Conservation (phyloP, 2,329 filamentous ascomycete genomes). For the Pyrenochaeta sp. region DNA sequence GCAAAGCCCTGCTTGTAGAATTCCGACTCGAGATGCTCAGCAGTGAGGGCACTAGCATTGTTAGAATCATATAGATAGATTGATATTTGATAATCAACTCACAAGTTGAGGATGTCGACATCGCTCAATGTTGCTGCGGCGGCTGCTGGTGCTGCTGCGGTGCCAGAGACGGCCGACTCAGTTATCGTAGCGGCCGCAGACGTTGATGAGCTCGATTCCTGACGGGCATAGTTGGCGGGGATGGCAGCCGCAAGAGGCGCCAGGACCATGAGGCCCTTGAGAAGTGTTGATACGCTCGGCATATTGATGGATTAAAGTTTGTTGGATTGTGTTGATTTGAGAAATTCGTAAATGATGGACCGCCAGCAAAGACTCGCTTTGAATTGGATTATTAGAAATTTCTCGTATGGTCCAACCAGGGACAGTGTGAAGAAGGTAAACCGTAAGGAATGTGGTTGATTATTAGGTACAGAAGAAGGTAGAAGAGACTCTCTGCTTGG, state of each 20-base stretch:
- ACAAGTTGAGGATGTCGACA: conserved; percentile 64
- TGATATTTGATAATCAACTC: conserved; percentile 31
- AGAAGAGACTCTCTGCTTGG: conserved; percentile 44
- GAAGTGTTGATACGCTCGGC: conserved; percentile 48
- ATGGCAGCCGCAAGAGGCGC: conserved; percentile 45
- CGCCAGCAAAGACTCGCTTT: conserved; percentile 51
- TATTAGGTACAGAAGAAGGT: conserved; percentile 47
- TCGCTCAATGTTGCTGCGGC: conserved; percentile 53
- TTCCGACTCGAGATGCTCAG: conserved; percentile 76
- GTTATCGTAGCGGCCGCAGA: conserved; percentile 25
- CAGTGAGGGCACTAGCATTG: conserved; percentile 69
- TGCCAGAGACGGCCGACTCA: conserved; percentile 19
- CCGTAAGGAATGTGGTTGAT: conserved; percentile 46
- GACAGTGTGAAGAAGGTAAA: conserved; percentile 47
- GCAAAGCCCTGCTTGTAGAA: conserved; percentile 78
- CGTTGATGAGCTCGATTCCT: conserved; percentile 21
- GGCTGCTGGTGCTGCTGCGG: conserved; percentile 28
- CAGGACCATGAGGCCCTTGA: conserved; percentile 47
- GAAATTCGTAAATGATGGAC: conserved; percentile 32
- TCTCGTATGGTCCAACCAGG: conserved; percentile 51
- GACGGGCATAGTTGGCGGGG: conserved; percentile 38
- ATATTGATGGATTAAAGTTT: conserved; percentile 45
- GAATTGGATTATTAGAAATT: conserved; percentile 47
- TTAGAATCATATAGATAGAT: conserved; percentile 37
- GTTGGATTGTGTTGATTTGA: conserved; percentile 28